phyloP scores from a whole-genome alignment of 805 yeast species.

The Spathaspora girioi region DNA sequence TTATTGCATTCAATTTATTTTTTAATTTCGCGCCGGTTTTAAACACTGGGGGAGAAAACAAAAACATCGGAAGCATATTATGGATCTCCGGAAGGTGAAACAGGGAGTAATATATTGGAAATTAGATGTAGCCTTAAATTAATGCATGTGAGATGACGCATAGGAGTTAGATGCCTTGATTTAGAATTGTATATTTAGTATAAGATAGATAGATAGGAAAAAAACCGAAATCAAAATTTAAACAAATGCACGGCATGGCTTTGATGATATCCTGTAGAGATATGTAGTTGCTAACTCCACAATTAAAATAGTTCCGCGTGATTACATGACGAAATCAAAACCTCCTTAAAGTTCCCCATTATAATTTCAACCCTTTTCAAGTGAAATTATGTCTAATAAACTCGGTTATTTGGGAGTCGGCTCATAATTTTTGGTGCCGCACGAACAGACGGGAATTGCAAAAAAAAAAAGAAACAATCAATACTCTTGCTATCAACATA shows the following conservation, averaged over 20 bases:
- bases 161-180: background rate
- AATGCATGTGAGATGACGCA: background rate
- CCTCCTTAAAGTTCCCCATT: background rate
- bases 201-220: background rate
- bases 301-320: background rate
- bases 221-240: background rate
- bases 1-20: background rate
- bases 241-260: background rate
- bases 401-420: background rate
- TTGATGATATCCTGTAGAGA: background rate
- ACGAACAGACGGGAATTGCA: constrained; percentile 1
- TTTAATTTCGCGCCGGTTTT: background rate
- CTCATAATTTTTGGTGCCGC: constrained; percentile 3
- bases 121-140: background rate
- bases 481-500: background rate
- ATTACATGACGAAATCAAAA: background rate
- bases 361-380: background rate
- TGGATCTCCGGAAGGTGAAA: background rate
- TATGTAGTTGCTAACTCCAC: background rate
- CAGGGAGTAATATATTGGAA: background rate
- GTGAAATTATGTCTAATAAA: background rate
- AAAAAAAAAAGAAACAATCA: background rate
- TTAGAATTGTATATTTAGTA: background rate
- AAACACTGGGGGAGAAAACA: background rate
- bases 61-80: background rate